Evolutionary conservation across 192 early-diverging fungal species (phyloP).

Genomic region (Ambispora gerdemannii): DNA sequence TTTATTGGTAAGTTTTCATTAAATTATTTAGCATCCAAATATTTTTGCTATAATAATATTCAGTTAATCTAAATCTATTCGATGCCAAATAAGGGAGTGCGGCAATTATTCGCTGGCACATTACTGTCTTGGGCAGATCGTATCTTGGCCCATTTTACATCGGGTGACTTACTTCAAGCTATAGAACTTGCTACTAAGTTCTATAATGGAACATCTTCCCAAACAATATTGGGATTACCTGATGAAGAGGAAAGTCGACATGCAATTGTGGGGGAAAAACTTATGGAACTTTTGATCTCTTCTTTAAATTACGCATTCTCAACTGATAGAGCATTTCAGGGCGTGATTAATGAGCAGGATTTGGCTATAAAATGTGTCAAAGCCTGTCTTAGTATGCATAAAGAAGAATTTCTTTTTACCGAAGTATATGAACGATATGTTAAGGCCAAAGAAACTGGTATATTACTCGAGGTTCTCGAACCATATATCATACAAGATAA

Average conservation of each 20-base stretch:
- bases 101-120: constrained; percentile 51
- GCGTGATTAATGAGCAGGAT: constrained; percentile 42
- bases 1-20: constrained; percentile 45
- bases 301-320: constrained; percentile 58
- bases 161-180: constrained; percentile 56
- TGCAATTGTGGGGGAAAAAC: constrained; percentile 50
- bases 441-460: constrained; percentile 44
- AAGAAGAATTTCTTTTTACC: constrained; percentile 50
- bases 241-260: constrained; percentile 53
- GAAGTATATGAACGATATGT: constrained; percentile 55
- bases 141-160: constrained; percentile 51
- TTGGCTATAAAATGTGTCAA: constrained; percentile 52
- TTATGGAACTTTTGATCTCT: constrained; percentile 50
- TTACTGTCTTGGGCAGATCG: constrained; percentile 59
- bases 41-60: neutral
- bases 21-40: neutral
- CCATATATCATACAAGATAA: constrained; percentile 53
- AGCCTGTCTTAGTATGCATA: constrained; percentile 54
- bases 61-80: neutral
- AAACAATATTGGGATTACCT: constrained; percentile 59
- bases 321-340: constrained; percentile 41
- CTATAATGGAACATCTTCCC: constrained; percentile 54
- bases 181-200: constrained; percentile 56
- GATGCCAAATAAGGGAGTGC: constrained; percentile 43
- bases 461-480: constrained; percentile 51